Base-by-base conservation (phyloP, 2,329 filamentous ascomycete genomes). In the Dactylellina sp. region DNA sequence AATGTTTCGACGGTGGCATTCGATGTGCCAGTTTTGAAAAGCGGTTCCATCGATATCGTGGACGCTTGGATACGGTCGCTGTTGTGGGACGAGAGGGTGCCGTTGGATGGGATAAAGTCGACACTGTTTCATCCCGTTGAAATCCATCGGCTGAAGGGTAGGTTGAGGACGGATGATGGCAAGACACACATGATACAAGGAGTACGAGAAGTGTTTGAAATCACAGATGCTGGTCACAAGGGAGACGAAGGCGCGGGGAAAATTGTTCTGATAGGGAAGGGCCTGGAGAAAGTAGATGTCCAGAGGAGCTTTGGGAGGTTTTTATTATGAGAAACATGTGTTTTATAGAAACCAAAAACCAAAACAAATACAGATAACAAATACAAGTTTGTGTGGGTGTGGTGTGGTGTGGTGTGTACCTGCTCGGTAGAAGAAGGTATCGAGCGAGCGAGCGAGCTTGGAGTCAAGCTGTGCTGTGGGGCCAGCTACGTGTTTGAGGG, bases 131-230 rank as follows among this genome's bases (percentile, higher is more conserved):
- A 77, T 76, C 52, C 79, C 61, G 46, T 91, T 76, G 93, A 97
- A 78, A 89, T 98, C 20, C 94, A 99, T 79, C 87, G 95, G 11
- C 83, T 92, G 37, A 99, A 99, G 80, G 94, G 93, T 0, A 87
- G 92, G 1, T 81, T 98, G 5, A 83, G 86, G 0, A 83, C 94
- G 16, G 79, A 82, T 0, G 84, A 89, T 62, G 92, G 91, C 0
- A 83, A 84, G 0, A 83, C 88, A 46, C 91, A 92, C 80, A 87
- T 98, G 76, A 85, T 98, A 6, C 95, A 99, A 81, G 95, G 93
- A 1, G 95, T 99, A 0, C 84, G 94, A 60, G 94, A 97, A 78
- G 86, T 98, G 14, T 99, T 98, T 80, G 95, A 99, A 79, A 90
- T 98, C 22, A 87, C 92, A 22, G 92, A 97, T 80, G 7, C 80